phyloP scores from a whole-genome alignment of 768 basidiomycete species.

The Termitomyces sp. region DNA sequence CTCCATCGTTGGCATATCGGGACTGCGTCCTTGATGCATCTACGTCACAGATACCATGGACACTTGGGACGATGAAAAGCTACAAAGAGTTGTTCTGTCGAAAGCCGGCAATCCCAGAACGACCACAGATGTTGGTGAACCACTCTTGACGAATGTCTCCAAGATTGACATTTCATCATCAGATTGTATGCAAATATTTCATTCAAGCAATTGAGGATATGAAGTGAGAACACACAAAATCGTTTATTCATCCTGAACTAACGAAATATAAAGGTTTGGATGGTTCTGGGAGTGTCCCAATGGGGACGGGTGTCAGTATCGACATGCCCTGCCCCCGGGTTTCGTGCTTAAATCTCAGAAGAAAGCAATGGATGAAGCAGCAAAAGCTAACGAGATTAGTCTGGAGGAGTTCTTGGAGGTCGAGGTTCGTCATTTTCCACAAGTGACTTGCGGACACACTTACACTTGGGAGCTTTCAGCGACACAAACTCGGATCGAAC shows the following conservation, averaged over 20 bases:
- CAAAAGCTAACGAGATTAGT: constrained; percentile 84
- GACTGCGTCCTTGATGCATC: neutral
- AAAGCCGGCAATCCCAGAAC: constrained; percentile 91
- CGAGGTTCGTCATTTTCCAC: constrained; percentile 54
- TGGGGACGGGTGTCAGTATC: constrained; percentile 86
- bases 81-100: constrained; percentile 80
- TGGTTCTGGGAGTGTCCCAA: constrained; percentile 98
- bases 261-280: constrained; percentile 52
- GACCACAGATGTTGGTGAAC: constrained; percentile 74
- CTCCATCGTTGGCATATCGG: neutral
- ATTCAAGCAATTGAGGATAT: constrained; percentile 93
- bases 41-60: constrained; percentile 85
- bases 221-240: constrained; percentile 45
- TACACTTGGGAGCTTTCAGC: constrained; percentile 41
- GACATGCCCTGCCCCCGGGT: constrained; percentile 93
- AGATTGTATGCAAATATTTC: constrained; percentile 99
- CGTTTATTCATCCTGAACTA: neutral
- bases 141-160: neutral
- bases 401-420: constrained; percentile 97
- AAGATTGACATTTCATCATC: constrained; percentile 1
- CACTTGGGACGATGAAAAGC: constrained; percentile 93
- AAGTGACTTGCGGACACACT: neutral
- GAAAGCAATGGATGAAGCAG: constrained; percentile 89
- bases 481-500: constrained; percentile 89
- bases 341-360: constrained; percentile 93